A percentile compares a stretch with the other conserved stretches of the same genome.
These are phyloP conservation scores for Saccharum officinarum DNA, from an alignment of 176 grass and related monocot genomes.

Conservation along the genomic window DNA sequence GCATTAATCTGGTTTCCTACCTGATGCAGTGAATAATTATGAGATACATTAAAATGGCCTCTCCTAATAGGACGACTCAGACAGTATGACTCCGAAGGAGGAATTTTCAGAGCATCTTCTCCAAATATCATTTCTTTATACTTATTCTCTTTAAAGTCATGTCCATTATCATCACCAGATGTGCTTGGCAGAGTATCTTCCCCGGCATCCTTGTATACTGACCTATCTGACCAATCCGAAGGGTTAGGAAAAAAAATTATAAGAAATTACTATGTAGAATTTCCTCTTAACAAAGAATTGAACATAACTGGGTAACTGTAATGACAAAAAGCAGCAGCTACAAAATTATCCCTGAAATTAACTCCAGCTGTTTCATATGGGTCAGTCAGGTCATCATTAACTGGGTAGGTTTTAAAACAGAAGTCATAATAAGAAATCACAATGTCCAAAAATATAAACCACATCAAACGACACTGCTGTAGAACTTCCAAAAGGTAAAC, in stretches of 20 bases:
- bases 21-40: conserved; percentile 82
- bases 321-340: not conserved
- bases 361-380: not conserved
- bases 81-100: conserved; percentile 66
- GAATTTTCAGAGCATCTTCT: conserved; percentile 91
- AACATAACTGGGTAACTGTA: conserved; percentile 7
- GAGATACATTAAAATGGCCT: conserved; percentile 93
- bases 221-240: conserved; percentile 53
- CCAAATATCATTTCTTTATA: conserved; percentile 85
- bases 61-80: conserved; percentile 78
- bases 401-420: not conserved
- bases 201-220: conserved; percentile 37
- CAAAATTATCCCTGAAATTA: not conserved
- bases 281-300: not conserved
- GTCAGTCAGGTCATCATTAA: not conserved
- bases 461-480: not conserved
- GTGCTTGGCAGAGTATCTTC: conserved; percentile 36
- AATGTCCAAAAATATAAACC: not conserved
- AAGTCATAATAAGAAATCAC: not conserved
- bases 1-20: conserved; percentile 36
- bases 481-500: conserved; percentile 16
- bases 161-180: conserved; percentile 31
- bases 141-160: conserved; percentile 49
- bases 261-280: not conserved
- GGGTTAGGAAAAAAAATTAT: conserved; percentile 26